Evolutionary conservation across 2,329 filamentous ascomycete species (phyloP).

Genomic region (Penicillium sp.): DNA sequence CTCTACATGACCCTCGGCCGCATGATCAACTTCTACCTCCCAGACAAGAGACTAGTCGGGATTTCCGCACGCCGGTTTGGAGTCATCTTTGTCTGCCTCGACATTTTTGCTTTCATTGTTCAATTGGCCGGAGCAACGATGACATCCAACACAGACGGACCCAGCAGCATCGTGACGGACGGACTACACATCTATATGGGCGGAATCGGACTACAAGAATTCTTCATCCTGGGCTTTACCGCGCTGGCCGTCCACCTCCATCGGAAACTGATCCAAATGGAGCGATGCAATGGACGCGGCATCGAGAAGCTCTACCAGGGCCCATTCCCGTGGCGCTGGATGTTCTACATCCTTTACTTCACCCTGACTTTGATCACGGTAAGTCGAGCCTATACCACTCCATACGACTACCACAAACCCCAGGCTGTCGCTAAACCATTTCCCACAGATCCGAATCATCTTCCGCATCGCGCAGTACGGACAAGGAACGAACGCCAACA

Average conservation of each 20-base stretch:
- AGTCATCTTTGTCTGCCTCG: conserved; percentile 46
- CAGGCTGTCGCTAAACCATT: too few species aligned
- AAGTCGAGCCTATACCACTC: conserved; percentile 1
- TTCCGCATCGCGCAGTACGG: conserved; percentile 60
- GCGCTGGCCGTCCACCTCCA: conserved; percentile 43
- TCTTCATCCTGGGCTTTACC: conserved; percentile 51
- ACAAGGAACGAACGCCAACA: conserved; percentile 55
- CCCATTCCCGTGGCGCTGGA: conserved; percentile 18
- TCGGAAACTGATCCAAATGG: conserved; percentile 24
- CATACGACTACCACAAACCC: too few species aligned
- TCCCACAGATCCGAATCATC: conserved; percentile 53
- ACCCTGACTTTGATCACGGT: conserved; percentile 46
- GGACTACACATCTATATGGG: conserved; percentile 55
- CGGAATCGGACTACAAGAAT: conserved; percentile 52
- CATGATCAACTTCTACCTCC: conserved; percentile 41
- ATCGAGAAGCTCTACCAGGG: conserved; percentile 15
- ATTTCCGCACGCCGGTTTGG: conserved; percentile 41
- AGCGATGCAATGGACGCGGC: conserved; percentile 28
- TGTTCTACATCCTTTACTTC: conserved; percentile 44
- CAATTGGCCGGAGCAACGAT: conserved; percentile 43
- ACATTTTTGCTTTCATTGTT: conserved; percentile 47
- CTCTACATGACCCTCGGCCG: conserved; percentile 45
- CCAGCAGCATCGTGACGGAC: conserved; percentile 28
- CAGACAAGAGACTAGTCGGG: conserved; percentile 31
- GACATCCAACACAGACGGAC: conserved; percentile 27